phyloP scores from a whole-genome alignment of 2,329 filamentous ascomycete genomes.

The Chlorencoelia australis region DNA sequence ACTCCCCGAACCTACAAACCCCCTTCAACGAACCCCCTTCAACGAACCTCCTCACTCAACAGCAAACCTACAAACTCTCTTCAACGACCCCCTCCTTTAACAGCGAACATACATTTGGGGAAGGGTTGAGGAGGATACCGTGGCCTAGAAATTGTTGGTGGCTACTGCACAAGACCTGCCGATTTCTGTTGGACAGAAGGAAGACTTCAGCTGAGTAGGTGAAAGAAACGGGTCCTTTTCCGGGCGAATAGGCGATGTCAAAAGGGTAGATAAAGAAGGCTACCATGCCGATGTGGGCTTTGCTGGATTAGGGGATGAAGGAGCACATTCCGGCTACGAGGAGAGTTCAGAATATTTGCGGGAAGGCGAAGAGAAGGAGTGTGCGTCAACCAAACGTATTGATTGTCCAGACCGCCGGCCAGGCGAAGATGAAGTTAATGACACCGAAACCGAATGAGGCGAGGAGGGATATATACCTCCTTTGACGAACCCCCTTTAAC shows the following conservation, averaged over 20 bases:
- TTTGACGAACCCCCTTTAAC: too few relatives aligned
- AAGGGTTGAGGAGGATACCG: constrained; percentile 47
- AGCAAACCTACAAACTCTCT: too few relatives aligned
- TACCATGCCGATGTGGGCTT: constrained; percentile 41
- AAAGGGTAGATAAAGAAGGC: constrained; percentile 57
- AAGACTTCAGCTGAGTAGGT: constrained; percentile 55
- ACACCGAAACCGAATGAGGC: constrained; percentile 56
- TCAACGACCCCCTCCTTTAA: too few relatives aligned
- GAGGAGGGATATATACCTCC: too few relatives aligned
- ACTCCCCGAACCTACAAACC: too few relatives aligned
- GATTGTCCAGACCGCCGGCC: constrained; percentile 48
- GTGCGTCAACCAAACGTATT: constrained; percentile 56
- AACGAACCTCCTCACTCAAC: too few relatives aligned
- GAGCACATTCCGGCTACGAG: constrained; percentile 52
- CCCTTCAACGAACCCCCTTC: too few relatives aligned
- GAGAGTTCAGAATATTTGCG: constrained; percentile 58
- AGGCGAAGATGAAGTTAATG: constrained; percentile 53
- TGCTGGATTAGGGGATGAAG: constrained; percentile 32
- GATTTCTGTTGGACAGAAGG: constrained; percentile 51
- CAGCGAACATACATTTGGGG: too few relatives aligned
- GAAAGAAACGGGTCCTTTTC: constrained; percentile 53
- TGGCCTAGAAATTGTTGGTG: constrained; percentile 49
- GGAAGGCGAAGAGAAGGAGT: constrained; percentile 56
- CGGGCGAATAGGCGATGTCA: constrained; percentile 54
- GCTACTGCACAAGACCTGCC: constrained; percentile 56